A percentile compares a stretch with the other conserved stretches of the same genome.
Conservation (phyloP, 495 filamentous ascomycete species). For the Hyaloscypha finlandica region DNA sequence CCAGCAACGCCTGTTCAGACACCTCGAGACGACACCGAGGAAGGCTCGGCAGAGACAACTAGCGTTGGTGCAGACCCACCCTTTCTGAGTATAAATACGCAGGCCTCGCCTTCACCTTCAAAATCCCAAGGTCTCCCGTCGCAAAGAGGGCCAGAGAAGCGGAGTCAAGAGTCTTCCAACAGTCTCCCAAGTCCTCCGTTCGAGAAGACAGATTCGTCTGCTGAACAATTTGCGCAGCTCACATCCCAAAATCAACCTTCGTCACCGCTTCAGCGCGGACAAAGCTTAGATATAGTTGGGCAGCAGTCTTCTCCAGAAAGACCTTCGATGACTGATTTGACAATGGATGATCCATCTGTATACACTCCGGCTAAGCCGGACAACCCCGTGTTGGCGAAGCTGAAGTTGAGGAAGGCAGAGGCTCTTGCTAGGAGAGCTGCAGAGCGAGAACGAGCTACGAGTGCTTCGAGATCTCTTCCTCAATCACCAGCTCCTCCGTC, state of each 20-base stretch:
- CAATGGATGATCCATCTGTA: background rate
- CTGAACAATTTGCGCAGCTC: slow-evolving; percentile 4
- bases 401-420: background rate
- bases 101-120: background rate
- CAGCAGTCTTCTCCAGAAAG: background rate
- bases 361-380: background rate
- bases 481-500: background rate
- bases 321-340: background rate
- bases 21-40: background rate
- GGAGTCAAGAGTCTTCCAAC: slow-evolving; percentile 10
- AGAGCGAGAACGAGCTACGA: background rate
- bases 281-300: background rate
- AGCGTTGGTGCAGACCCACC: background rate
- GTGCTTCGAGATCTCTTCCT: slow-evolving; percentile 1
- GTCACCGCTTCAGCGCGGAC: background rate
- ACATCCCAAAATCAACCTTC: background rate
- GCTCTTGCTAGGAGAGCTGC: background rate
- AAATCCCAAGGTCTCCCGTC: background rate
- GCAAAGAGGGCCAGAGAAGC: background rate
- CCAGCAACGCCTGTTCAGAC: background rate
- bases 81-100: background rate
- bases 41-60: background rate
- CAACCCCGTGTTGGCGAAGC: background rate
- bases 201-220: background rate
- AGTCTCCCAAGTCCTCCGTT: slow-evolving; percentile 19